Percentiles rank a stretch among this genome's conserved stretches.
Evolutionary conservation across 179 eudicot species (phyloP).

Genomic region (Beta corolliflora): DNA sequence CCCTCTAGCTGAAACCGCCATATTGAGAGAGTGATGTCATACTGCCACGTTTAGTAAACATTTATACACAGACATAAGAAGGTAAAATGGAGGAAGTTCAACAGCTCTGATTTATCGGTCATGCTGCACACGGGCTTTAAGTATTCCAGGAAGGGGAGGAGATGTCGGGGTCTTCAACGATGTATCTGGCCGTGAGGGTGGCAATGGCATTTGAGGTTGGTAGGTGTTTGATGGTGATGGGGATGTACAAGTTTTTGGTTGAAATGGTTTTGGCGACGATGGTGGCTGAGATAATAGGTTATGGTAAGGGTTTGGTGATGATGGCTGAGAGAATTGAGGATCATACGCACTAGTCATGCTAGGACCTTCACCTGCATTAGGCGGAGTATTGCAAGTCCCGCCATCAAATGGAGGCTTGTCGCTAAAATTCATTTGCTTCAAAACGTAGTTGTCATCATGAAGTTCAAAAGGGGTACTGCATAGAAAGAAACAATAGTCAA

Average conservation of each 20-base stretch:
- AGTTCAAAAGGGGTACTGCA: conserved; percentile 91
- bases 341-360: conserved; percentile 12
- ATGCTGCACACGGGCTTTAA: conserved; percentile 32
- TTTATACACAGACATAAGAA: conserved; percentile 12
- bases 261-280: conserved; percentile 21
- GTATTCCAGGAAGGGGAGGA: conserved; percentile 37
- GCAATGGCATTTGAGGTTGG: conserved; percentile 19
- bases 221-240: conserved; percentile 22
- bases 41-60: conserved; percentile 16
- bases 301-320: conserved; percentile 27
- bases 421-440: conserved; percentile 73
- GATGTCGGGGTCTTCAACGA: conserved; percentile 30
- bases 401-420: conserved; percentile 24
- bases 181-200: conserved; percentile 22
- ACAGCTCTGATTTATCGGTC: conserved; percentile 24
- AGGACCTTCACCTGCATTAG: conserved; percentile 18
- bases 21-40: conserved; percentile 11
- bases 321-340: conserved; percentile 23
- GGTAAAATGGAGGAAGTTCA: neutral
- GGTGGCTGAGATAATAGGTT: conserved; percentile 19
- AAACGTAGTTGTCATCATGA: conserved; percentile 79
- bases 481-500: neutral
- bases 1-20: conserved; percentile 21
- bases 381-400: neutral
- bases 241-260: conserved; percentile 23